These are phyloP conservation scores for Cercis canadensis DNA, from an alignment of 306 rosid genomes.

Conservation along the genomic window DNA sequence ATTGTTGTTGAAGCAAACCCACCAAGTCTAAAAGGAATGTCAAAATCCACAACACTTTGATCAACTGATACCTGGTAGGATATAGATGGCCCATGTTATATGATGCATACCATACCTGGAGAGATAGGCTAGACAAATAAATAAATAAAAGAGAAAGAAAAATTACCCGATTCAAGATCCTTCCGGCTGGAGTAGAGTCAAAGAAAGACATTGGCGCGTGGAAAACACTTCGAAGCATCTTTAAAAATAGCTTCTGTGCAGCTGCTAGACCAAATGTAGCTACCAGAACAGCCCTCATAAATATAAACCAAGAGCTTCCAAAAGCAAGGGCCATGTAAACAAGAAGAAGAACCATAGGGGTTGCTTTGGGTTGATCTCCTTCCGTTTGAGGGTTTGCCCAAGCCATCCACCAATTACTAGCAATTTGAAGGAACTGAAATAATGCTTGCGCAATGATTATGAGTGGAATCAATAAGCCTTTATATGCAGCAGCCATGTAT, in stretches of 20 bases:
- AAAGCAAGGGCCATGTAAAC: slow-evolving; percentile 93
- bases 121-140: slow-evolving; percentile 6
- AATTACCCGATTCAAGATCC: slow-evolving; percentile 93
- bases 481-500: slow-evolving; percentile 99
- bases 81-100: slow-evolving; percentile 38
- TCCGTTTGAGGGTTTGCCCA: slow-evolving; percentile 99
- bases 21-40: slow-evolving; percentile 96
- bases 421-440: slow-evolving; percentile 99
- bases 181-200: slow-evolving; percentile 95
- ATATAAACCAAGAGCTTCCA: slow-evolving; percentile 89
- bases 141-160: slow-evolving; percentile 21
- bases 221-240: slow-evolving; percentile 87
- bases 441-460: slow-evolving; percentile 83
- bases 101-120: slow-evolving; percentile 19
- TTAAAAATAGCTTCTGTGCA: slow-evolving; percentile 81
- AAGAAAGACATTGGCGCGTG: slow-evolving; percentile 95
- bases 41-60: slow-evolving; percentile 99
- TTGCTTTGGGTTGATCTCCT: slow-evolving; percentile 87
- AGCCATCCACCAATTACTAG: slow-evolving; percentile 99
- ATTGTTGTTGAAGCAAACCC: slow-evolving; percentile 95
- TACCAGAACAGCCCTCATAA: slow-evolving; percentile 83
- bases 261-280: slow-evolving; percentile 96
- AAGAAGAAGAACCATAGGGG: slow-evolving; percentile 75
- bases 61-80: slow-evolving; percentile 80
- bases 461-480: slow-evolving; percentile 84